These are phyloP conservation scores for Ustilago xerochloae DNA, from an alignment of 1,284 basidiomycete genomes.

Conservation along the genomic window DNA sequence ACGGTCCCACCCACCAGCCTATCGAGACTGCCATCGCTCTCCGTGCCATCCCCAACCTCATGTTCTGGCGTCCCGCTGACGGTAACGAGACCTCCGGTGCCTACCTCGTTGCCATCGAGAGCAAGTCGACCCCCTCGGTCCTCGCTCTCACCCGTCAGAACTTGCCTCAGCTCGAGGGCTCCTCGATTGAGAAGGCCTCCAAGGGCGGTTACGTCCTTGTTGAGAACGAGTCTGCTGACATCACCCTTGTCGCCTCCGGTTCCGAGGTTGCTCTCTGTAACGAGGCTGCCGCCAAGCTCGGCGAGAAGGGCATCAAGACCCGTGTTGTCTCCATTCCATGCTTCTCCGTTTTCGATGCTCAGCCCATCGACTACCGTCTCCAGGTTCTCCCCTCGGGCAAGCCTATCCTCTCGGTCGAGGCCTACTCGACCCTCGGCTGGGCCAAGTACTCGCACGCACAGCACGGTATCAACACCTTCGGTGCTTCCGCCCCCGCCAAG, in stretches of 20 bases:
- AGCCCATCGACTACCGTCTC: constrained; percentile 81
- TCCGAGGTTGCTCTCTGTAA: constrained; percentile 87
- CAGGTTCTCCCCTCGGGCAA: constrained; percentile 87
- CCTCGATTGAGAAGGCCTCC: constrained; percentile 82
- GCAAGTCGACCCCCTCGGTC: constrained; percentile 82
- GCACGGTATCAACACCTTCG: constrained; percentile 69
- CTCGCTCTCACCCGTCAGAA: constrained; percentile 87
- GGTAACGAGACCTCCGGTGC: constrained; percentile 93
- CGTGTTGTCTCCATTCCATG: constrained; percentile 89
- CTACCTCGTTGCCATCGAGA: constrained; percentile 82
- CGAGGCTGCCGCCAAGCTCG: constrained; percentile 80
- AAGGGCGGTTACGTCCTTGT: constrained; percentile 90
- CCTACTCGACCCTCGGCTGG: constrained; percentile 71
- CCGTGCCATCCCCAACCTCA: constrained; percentile 88
- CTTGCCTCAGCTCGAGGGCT: constrained; percentile 89
- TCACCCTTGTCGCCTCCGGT: constrained; percentile 88
- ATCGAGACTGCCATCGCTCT: constrained; percentile 87
- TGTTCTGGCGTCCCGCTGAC: constrained; percentile 79
- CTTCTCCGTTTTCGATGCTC: constrained; percentile 88
- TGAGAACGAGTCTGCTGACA: constrained; percentile 78
- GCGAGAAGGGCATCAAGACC: constrained; percentile 78
- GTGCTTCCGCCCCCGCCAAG: constrained; percentile 87
- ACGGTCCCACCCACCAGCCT: constrained; percentile 95
- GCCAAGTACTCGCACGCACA: constrained; percentile 65
- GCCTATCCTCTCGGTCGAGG: constrained; percentile 90